Evolutionary conservation across 495 filamentous ascomycete genomes (phyloP).

Genomic region (Margaritispora aquatica): DNA sequence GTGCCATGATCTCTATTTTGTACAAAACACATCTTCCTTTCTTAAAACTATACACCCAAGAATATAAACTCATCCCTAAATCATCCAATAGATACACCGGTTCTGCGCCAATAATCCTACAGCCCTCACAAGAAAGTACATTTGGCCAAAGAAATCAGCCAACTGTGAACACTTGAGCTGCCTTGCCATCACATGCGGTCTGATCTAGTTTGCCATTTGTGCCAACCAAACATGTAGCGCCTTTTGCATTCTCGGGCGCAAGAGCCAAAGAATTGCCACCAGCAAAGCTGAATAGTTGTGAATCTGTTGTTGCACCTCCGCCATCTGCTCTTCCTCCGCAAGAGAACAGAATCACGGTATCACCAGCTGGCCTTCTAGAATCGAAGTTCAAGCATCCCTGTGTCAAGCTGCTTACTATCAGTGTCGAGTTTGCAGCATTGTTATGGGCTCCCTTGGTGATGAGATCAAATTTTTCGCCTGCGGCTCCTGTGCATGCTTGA

Average conservation of each 20-base stretch:
- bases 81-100: too few species aligned
- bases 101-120: too few species aligned
- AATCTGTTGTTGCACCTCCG: conserved; percentile 19
- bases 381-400: conserved; percentile 49
- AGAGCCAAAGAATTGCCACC: conserved; percentile 34
- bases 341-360: conserved; percentile 45
- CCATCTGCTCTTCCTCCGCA: conserved; percentile 49
- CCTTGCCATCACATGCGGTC: conserved; percentile 34
- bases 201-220: conserved; percentile 33
- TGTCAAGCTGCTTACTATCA: conserved; percentile 45
- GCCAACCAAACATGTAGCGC: conserved; percentile 35
- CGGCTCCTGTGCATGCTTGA: conserved; percentile 36
- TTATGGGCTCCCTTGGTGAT: conserved; percentile 47
- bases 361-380: conserved; percentile 32
- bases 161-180: conserved; percentile 40
- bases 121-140: too few species aligned
- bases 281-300: conserved; percentile 21
- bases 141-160: too few species aligned
- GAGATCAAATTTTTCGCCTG: conserved; percentile 48
- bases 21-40: too few species aligned
- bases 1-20: too few species aligned
- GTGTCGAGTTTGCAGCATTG: conserved; percentile 27
- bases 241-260: conserved; percentile 34
- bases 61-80: too few species aligned
- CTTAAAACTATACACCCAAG: too few species aligned